Percentiles rank a stretch among this genome's conserved stretches.
Conservation (phyloP, 2,329 filamentous ascomycete species). For the Fusarium abutilonis region DNA sequence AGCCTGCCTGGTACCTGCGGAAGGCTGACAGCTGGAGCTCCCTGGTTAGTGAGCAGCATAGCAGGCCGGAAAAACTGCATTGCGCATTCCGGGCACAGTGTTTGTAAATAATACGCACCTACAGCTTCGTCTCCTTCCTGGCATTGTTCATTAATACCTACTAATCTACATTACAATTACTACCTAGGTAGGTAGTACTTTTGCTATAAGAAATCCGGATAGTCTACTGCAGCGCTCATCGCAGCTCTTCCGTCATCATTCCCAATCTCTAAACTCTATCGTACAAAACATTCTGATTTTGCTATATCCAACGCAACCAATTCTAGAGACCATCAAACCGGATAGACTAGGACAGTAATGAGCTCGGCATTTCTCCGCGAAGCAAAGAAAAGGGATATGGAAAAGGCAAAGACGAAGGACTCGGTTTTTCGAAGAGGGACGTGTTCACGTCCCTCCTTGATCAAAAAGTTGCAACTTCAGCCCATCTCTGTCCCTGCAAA, state of each 20-base stretch:
- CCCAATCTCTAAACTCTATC: neutral
- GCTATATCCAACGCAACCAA: neutral
- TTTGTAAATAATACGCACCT: neutral
- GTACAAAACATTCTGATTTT: neutral
- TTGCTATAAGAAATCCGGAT: neutral
- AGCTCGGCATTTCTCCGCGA: slow-evolving; percentile 1
- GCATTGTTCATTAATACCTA: no score
- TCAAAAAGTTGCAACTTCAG: slow-evolving; percentile 48
- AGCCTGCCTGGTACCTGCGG: slow-evolving; percentile 48
- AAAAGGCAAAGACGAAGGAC: neutral
- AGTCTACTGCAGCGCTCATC: no score
- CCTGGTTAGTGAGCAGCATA: slow-evolving; percentile 21
- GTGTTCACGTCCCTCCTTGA: neutral
- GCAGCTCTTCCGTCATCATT: neutral
- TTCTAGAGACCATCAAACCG: neutral
- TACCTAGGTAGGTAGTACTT: no score
- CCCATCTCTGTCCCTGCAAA: slow-evolving; percentile 54
- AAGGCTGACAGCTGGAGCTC: slow-evolving; percentile 49
- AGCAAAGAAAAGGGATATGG: neutral
- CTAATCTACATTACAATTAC: no score
- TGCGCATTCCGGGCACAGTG: slow-evolving; percentile 39
- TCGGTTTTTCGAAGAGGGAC: neutral
- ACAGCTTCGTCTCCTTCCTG: neutral
- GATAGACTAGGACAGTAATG: neutral
- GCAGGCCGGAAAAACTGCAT: slow-evolving; percentile 46